These are phyloP conservation scores for Ascochyta clinopodiicola DNA, from an alignment of 2,329 filamentous ascomycete species.

Conservation along the genomic window DNA sequence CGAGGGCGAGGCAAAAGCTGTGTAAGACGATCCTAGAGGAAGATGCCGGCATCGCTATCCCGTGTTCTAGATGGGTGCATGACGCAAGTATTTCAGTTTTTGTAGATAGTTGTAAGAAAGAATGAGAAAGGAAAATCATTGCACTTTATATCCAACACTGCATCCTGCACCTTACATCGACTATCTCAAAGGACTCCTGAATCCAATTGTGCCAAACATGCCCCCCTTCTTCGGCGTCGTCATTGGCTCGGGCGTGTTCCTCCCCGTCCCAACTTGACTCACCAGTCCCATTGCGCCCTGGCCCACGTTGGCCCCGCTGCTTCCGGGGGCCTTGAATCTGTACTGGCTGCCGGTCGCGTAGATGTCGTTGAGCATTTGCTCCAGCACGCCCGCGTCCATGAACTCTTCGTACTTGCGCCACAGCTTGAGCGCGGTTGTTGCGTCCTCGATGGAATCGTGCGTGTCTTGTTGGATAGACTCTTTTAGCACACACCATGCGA, in stretches of 20 bases:
- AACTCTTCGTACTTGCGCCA: conserved; percentile 92
- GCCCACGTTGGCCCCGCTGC: conserved; percentile 19
- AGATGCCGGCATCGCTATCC: too few relatives aligned
- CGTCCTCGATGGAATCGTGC: conserved; percentile 96
- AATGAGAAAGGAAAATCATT: not conserved
- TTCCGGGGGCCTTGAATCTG: conserved; percentile 48
- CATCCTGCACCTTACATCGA: not conserved
- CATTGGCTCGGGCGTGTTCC: conserved; percentile 63
- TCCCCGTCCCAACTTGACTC: conserved; percentile 38
- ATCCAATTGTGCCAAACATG: conserved; percentile 47
- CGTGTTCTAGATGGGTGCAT: too few relatives aligned
- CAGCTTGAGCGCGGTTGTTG: conserved; percentile 84
- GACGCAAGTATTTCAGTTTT: too few relatives aligned
- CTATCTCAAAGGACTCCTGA: conserved; percentile 43
- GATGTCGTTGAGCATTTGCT: conserved; percentile 85
- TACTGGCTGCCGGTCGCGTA: conserved; percentile 70
- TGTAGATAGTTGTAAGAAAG: conserved; percentile 34
- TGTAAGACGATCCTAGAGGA: too few relatives aligned
- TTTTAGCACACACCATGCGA: conserved; percentile 85
- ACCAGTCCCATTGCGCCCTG: conserved; percentile 17
- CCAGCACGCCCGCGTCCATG: conserved; percentile 80
- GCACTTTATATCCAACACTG: conserved; percentile 4
- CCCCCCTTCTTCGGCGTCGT: conserved; percentile 58
- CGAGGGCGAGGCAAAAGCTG: too few relatives aligned
- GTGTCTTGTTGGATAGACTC: conserved; percentile 92